Evolutionary conservation across 2,329 filamentous ascomycete genomes (phyloP).

Genomic region (Myriosclerotinia duriaeana): DNA sequence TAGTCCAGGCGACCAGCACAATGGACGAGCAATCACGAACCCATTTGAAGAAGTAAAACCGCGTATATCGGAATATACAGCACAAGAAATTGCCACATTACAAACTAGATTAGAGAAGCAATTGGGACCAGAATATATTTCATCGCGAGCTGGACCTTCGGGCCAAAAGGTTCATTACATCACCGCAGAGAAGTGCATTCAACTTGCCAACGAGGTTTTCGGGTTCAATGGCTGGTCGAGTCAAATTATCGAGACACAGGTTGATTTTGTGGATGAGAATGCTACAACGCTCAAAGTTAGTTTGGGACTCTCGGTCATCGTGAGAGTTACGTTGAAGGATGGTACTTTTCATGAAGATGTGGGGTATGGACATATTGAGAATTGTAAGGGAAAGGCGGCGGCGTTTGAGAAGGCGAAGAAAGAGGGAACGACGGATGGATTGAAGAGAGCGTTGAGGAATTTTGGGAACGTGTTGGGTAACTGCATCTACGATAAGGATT

Average conservation of each 20-base stretch:
- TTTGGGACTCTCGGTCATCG: constrained; percentile 83
- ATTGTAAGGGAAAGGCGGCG: constrained; percentile 89
- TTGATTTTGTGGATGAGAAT: constrained; percentile 92
- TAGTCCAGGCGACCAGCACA: constrained; percentile 69
- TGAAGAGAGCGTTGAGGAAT: constrained; percentile 85
- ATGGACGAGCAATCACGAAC: constrained; percentile 57
- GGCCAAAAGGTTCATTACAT: constrained; percentile 90
- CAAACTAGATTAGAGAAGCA: constrained; percentile 87
- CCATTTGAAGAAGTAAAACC: constrained; percentile 75
- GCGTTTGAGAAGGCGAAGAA: constrained; percentile 99
- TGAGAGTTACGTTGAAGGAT: constrained; percentile 85
- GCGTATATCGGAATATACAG: constrained; percentile 77
- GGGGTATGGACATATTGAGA: constrained; percentile 95
- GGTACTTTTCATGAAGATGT: constrained; percentile 98
- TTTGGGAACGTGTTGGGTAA: constrained; percentile 98
- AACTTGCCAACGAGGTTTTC: constrained; percentile 91
- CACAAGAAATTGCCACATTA: constrained; percentile 84
- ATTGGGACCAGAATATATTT: constrained; percentile 94
- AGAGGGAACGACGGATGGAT: constrained; percentile 89
- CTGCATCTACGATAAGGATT: constrained; percentile 96
- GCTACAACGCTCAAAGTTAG: constrained; percentile 74
- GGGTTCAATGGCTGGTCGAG: constrained; percentile 98
- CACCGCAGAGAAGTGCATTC: constrained; percentile 94
- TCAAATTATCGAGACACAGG: constrained; percentile 88
- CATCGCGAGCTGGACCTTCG: constrained; percentile 76